phyloP scores from a whole-genome alignment of 73 alveolate genomes.

The Effrenium voratum region DNA sequence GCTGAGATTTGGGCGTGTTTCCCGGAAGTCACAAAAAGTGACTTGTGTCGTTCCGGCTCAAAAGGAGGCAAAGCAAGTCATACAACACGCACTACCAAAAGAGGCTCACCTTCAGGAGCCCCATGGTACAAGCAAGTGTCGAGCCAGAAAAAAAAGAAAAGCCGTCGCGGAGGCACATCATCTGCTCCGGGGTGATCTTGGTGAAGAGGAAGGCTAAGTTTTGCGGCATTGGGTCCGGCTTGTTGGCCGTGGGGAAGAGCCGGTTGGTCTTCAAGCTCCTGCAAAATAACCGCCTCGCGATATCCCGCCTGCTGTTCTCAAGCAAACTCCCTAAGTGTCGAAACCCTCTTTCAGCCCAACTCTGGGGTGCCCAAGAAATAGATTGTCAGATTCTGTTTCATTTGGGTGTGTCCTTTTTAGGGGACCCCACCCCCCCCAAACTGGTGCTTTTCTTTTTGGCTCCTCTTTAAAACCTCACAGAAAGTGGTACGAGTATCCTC shows the following conservation, averaged over 20 bases:
- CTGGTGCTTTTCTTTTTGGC: neutral
- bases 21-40: too few relatives aligned
- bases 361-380: neutral
- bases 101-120: too few relatives aligned
- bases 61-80: too few relatives aligned
- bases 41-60: too few relatives aligned
- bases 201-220: neutral
- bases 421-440: neutral
- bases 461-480: too few relatives aligned
- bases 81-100: too few relatives aligned
- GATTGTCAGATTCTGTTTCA: neutral
- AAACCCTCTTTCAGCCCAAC: neutral
- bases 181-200: slow-evolving; percentile 54
- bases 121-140: too few relatives aligned
- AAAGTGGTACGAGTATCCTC: too few relatives aligned
- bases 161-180: too few relatives aligned
- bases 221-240: slow-evolving; percentile 92
- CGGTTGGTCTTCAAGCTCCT: slow-evolving; percentile 67
- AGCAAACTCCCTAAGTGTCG: neutral
- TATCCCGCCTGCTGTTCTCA: neutral
- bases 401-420: neutral
- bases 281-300: neutral
- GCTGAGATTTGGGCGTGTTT: too few relatives aligned
- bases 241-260: slow-evolving; percentile 86
- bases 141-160: too few relatives aligned